These are phyloP conservation scores for Pichia sp. DNA, from an alignment of 1,139 yeast genomes.

Conservation along the genomic window DNA sequence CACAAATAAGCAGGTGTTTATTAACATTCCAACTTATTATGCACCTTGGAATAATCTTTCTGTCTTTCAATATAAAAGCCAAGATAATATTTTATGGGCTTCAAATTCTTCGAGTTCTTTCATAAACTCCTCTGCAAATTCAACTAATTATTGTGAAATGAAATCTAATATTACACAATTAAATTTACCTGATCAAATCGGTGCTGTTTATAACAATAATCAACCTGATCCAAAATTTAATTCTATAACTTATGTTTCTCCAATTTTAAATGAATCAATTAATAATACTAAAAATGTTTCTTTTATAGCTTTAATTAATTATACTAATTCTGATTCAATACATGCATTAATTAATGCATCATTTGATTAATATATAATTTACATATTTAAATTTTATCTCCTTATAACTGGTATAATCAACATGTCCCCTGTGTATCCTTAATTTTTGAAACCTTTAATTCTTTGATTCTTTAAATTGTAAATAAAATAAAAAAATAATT, in stretches of 20 bases:
- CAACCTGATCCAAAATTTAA: background rate
- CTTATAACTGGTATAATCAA: too few species aligned
- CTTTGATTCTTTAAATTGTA: too few species aligned
- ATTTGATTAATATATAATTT: too few species aligned
- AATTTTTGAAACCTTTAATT: too few species aligned
- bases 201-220: background rate
- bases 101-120: too few species aligned
- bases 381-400: too few species aligned
- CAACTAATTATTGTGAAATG: background rate
- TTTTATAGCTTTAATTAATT: conserved; percentile 4
- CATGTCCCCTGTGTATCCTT: too few species aligned
- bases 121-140: too few species aligned
- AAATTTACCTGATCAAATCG: background rate
- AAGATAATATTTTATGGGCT: background rate
- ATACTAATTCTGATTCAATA: background rate
- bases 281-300: conserved; percentile 3
- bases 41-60: background rate
- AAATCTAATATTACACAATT: background rate
- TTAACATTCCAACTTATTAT: background rate
- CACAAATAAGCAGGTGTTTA: background rate
- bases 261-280: background rate
- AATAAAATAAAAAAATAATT: too few species aligned
- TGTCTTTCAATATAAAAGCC: background rate
- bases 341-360: background rate
- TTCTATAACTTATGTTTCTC: conserved; percentile 4